Conservation (phyloP, 2,329 filamentous ascomycete species). For the Fusarium nodosum region DNA sequence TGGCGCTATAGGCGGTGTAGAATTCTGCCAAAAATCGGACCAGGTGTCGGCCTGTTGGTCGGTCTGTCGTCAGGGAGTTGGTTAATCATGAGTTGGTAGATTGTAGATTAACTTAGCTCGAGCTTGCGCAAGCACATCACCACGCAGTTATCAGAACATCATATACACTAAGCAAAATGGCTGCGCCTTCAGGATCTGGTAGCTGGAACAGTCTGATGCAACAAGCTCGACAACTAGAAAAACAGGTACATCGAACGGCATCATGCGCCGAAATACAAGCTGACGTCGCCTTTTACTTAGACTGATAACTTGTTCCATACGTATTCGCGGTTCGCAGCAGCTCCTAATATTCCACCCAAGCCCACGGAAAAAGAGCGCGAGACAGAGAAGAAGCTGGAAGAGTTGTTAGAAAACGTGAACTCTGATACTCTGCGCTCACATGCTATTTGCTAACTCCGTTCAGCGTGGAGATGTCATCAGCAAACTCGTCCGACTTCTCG, state of each 20-base stretch:
- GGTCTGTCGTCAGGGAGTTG: slow-evolving; percentile 46
- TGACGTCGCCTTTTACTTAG: slow-evolving; percentile 61
- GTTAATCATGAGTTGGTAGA: slow-evolving; percentile 37
- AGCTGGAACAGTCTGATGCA: slow-evolving; percentile 96
- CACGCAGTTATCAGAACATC: slow-evolving; percentile 25
- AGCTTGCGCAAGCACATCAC: slow-evolving; percentile 32
- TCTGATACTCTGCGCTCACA: not conserved
- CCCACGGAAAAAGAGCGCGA: slow-evolving; percentile 86
- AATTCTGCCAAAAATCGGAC: slow-evolving; percentile 48
- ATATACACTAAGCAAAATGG: slow-evolving; percentile 58
- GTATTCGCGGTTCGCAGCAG: slow-evolving; percentile 91
- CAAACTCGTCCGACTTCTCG: slow-evolving; percentile 89
- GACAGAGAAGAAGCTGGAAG: slow-evolving; percentile 84
- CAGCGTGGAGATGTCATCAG: slow-evolving; percentile 85
- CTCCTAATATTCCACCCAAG: slow-evolving; percentile 82
- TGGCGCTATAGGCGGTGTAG: slow-evolving; percentile 47
- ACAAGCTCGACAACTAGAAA: slow-evolving; percentile 89
- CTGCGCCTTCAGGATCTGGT: slow-evolving; percentile 65
- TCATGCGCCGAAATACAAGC: slow-evolving; percentile 36
- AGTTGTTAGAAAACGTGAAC: slow-evolving; percentile 82
- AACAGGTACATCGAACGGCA: slow-evolving; percentile 73
- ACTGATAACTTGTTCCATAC: slow-evolving; percentile 86
- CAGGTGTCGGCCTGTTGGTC: slow-evolving; percentile 38
- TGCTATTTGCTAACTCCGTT: slow-evolving; percentile 26
- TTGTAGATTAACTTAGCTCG: slow-evolving; percentile 27